Percentiles rank a stretch among this genome's conserved stretches.
Conservation (phyloP, 257 asterid genomes). For the Coffea canephora region DNA sequence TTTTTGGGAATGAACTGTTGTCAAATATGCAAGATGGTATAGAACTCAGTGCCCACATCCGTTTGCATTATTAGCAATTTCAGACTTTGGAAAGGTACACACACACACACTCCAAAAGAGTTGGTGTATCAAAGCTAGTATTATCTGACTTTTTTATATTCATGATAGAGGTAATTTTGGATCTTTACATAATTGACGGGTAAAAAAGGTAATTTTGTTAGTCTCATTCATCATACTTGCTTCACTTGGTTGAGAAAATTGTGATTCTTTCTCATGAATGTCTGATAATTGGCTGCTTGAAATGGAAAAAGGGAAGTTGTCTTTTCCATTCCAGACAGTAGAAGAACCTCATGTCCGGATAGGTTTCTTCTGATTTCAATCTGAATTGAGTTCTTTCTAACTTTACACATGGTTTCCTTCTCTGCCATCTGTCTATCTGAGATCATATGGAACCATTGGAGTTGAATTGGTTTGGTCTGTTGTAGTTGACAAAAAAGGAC, state of each 20-base stretch:
- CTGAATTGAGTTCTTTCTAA: background rate
- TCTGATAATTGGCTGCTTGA: background rate
- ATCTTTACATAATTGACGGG: background rate
- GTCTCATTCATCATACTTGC: background rate
- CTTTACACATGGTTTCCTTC: background rate
- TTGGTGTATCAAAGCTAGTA: no score
- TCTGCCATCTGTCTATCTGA: background rate
- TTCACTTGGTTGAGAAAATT: background rate
- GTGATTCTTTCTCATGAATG: background rate
- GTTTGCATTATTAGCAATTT: no score
- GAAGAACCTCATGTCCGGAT: background rate
- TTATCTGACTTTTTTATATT: no score
- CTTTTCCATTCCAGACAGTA: background rate
- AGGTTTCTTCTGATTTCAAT: background rate
- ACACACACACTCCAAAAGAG: no score
- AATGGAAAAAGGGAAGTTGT: background rate
- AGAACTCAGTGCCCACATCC: no score
- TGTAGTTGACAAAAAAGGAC: background rate
- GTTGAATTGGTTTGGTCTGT: background rate
- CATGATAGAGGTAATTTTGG: background rate
- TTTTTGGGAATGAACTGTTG: no score
- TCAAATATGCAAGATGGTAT: no score
- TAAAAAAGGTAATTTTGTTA: background rate
- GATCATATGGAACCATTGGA: background rate
- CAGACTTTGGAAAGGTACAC: no score